A percentile compares a stretch with the other conserved stretches of the same genome.
phyloP scores from a whole-genome alignment of 2,329 filamentous ascomycete genomes.

The Alternaria burnsii region DNA sequence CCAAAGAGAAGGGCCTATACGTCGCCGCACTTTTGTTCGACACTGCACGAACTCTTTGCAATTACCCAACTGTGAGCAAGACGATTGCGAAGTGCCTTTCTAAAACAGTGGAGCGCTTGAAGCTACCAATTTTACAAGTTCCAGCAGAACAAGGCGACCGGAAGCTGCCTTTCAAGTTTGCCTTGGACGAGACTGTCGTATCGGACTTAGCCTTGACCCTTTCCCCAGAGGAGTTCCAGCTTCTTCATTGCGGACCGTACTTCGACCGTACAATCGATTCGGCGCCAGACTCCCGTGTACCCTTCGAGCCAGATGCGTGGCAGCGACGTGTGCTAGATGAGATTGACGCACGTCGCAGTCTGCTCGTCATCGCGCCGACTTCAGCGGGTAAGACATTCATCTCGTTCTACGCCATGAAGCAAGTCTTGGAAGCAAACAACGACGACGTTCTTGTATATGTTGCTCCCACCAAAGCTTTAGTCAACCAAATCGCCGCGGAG shows the following conservation, averaged over 20 bases:
- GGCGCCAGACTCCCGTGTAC: conserved; percentile 70
- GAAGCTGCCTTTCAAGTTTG: conserved; percentile 56
- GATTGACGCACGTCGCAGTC: conserved; percentile 73
- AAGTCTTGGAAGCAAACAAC: conserved; percentile 72
- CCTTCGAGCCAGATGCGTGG: conserved; percentile 79
- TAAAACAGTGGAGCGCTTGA: conserved; percentile 50
- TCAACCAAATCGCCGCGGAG: conserved; percentile 85
- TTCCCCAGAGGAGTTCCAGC: conserved; percentile 68
- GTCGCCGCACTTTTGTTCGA: conserved; percentile 48
- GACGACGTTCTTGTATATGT: conserved; percentile 79
- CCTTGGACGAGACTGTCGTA: conserved; percentile 28
- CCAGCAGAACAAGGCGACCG: conserved; percentile 45
- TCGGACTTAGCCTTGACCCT: conserved; percentile 49
- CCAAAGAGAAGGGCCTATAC: conserved; percentile 41
- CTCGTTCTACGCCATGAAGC: conserved; percentile 84
- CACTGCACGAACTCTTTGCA: conserved; percentile 39
- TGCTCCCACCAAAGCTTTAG: conserved; percentile 81
- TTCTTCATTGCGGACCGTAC: conserved; percentile 74
- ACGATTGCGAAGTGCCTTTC: conserved; percentile 44
- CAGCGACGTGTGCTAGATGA: conserved; percentile 76
- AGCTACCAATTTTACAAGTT: conserved; percentile 49
- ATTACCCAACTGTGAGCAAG: conserved; percentile 39
- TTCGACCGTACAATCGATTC: conserved; percentile 79
- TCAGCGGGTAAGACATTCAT: conserved; percentile 86
- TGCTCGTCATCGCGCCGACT: conserved; percentile 80